Evolutionary conservation across 441 rosid genomes (phyloP), one percentile per base, ranked within the genome.

Genomic region (Jatropha multifida): DNA sequence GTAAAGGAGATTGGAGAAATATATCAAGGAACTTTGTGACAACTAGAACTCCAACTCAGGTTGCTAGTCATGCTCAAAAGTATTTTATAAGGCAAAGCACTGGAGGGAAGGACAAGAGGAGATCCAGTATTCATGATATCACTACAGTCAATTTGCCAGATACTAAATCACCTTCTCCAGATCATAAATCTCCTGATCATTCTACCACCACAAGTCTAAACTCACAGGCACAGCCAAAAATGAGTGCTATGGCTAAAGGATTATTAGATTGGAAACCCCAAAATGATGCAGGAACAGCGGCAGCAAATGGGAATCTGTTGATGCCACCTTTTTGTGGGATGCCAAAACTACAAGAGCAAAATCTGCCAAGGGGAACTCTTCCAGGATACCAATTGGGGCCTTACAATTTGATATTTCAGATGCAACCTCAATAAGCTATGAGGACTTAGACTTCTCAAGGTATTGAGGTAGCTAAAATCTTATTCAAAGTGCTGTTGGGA

Each of bases 1-100:
- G 98, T n/a, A 94, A 94, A 85, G 98, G 98, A 32, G 98, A 94
- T 77, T 94, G 98, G 98, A 89, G 98, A 79, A 93, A 91, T 64
- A 94, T 94, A 76, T 92, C 98, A 1, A 88, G 98, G 59, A 84
- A 91, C 71, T 92, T 88, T 27, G 98, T 94, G 83, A 90, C 88
- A 1, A 85, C 90, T 32, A 74, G 97, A 60, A 94, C 98, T 10
- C 97, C 98, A 1, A 94, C 98, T 65, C 97, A 94, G 83, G 98
- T 94, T 13, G 98, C 98, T 2, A 94, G 98, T 75, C 98, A 94
- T 77, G 98, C 98, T 74, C 98, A 93, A 20, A 94, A 94, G 82
- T 94, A 91, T 85, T 94, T 91, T 82, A 91, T 92, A 82, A 72
- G 98, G 79, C 98, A 94, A 81, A 88, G 82, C 68, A 90, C 88